Conservation (phyloP, 257 asterid species). For the Fraxinus pennsylvanica region DNA sequence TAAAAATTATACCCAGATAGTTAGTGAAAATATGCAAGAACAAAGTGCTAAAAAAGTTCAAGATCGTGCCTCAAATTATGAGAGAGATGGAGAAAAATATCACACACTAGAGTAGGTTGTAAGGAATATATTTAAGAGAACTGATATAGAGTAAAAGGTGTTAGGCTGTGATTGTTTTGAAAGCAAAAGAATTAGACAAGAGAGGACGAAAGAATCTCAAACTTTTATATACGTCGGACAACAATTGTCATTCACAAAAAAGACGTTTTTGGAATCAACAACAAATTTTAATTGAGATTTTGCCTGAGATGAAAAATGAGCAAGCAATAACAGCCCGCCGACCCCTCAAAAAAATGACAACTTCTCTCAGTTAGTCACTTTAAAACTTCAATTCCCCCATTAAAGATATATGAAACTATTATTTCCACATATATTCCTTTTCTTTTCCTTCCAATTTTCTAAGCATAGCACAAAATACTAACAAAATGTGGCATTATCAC, state of each 20-base stretch:
- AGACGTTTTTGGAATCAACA: neutral
- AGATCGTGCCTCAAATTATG: neutral
- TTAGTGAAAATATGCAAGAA: neutral
- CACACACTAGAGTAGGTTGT: neutral
- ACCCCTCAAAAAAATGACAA: neutral
- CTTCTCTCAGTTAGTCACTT: neutral
- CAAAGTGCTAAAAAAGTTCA: conserved; percentile 2
- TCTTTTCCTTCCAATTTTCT: neutral
- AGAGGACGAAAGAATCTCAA: neutral
- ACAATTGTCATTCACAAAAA: neutral
- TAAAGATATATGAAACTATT: neutral
- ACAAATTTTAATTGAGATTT: neutral
- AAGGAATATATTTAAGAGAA: neutral
- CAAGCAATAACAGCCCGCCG: neutral
- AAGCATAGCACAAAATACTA: neutral
- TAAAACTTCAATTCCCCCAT: neutral
- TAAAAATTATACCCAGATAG: neutral
- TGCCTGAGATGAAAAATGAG: neutral
- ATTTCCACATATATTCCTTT: neutral
- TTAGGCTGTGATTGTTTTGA: neutral
- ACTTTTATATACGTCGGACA: neutral
- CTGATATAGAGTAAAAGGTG: neutral
- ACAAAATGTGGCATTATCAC: too few species aligned
- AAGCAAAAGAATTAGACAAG: neutral
- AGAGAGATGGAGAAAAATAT: neutral